phyloP scores from a whole-genome alignment of 768 basidiomycete genomes.

The Tylopilus plumbeoviolaceoides region DNA sequence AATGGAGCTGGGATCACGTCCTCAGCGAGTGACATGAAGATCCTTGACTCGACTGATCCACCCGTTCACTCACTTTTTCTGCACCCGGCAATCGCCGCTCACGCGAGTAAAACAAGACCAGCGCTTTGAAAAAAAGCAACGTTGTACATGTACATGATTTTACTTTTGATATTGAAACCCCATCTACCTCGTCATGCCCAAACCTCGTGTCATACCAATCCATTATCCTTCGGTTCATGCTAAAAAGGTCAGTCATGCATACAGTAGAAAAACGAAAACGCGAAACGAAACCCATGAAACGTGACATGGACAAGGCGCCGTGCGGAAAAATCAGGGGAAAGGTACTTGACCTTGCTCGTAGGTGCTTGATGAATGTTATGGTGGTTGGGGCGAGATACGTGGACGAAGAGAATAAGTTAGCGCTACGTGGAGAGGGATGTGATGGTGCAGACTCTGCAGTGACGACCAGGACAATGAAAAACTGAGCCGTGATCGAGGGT shows the following conservation, averaged over 20 bases:
- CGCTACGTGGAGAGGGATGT: constrained; percentile 5
- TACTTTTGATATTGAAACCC: constrained; percentile 2
- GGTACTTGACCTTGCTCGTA: constrained; percentile 28
- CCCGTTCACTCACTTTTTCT: neutral
- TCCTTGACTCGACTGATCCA: neutral
- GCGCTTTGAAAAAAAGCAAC: neutral
- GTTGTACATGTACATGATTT: constrained; percentile 12
- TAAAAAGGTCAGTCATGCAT: constrained; percentile 30
- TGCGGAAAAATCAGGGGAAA: constrained; percentile 7
- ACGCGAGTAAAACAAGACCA: neutral
- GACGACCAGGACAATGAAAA: neutral
- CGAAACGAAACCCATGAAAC: neutral
- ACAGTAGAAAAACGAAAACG: constrained; percentile 7
- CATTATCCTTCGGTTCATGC: constrained; percentile 14
- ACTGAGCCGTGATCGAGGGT: constrained; percentile 10
- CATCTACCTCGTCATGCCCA: constrained; percentile 1
- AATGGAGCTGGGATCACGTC: no score
- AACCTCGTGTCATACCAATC: neutral
- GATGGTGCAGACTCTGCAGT: neutral
- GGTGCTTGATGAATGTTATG: constrained; percentile 11
- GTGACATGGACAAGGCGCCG: neutral
- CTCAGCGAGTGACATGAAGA: constrained; percentile 11
- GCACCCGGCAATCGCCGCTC: neutral
- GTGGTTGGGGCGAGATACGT: constrained; percentile 7
- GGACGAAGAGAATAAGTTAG: constrained; percentile 28